Base-by-base conservation (phyloP, 352 stramenopile genomes). In the Globisporangium ultimum region DNA sequence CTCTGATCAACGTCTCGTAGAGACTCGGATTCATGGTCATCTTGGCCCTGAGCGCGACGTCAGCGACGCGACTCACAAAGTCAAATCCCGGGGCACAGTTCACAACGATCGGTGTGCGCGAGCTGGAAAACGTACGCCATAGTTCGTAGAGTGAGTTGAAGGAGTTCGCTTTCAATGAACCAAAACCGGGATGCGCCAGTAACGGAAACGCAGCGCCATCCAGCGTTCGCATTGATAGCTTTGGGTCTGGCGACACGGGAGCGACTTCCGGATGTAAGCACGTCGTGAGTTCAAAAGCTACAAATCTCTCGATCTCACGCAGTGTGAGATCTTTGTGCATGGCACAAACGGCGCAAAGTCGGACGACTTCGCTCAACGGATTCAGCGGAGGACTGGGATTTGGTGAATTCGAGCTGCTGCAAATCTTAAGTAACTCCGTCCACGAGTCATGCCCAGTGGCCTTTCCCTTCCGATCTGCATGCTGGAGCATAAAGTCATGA, bases 41-140 rank as follows among this genome's bases (percentile, higher is more conserved):
- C 17, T 71, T 76, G 12, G 70, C 69, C 32, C 51, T 42, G 3
- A 41, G 53, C 3, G 77, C 70, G 9, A 78, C 65, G 12, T 66
- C 50, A 20, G 58, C 13, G 21, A 88, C 70, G 7, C 65, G 64
- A 21, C 64, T 53, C 7, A 72, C 14, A 51, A 83, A 84, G 55
- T 86, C 66, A 18, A 66, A 69, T 0, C 58, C 74, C n/a, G 56
- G 40, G 0, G 55, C 47, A 12, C 64, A 73, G 7, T 50, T 54
- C 2, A 87, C 58, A 1, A 86, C 32, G 11, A 83, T 34, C 1
- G 80, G 78, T 46, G n/a, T 49, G 58, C 0, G 66, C 0, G 66
- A 14, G 17, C 45, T 80, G 14, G 77, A 84, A 47, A 79, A 84
- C 3, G 53, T 56, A 40, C 55, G 66, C 71, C 72, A 84, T 21